Conservation (phyloP, 176 grass and related monocot genomes). For the Paspalum notatum region DNA sequence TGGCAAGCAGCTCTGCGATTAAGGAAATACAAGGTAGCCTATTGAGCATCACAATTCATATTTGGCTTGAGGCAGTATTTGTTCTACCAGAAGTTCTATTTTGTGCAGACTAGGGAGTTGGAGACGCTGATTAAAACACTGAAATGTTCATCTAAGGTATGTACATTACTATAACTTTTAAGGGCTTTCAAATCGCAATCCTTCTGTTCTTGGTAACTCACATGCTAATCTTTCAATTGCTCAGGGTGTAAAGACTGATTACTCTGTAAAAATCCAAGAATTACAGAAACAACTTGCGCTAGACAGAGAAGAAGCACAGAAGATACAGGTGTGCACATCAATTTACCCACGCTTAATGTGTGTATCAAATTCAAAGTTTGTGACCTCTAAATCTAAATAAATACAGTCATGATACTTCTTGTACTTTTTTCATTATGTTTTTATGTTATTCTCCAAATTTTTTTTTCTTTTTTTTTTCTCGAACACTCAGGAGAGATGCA, state of each 20-base stretch:
- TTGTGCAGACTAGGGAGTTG: conserved; percentile 77
- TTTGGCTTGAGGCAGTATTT: conserved; percentile 34
- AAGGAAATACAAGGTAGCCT: conserved; percentile 79
- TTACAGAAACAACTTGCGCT: conserved; percentile 91
- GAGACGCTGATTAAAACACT: conserved; percentile 86
- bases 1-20: conserved; percentile 94
- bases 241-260: conserved; percentile 89
- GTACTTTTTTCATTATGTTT: background rate
- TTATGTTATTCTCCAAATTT: background rate
- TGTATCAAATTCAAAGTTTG: conserved; percentile 12
- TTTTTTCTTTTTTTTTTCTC: too few species aligned
- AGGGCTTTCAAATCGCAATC: conserved; percentile 8
- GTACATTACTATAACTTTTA: conserved; percentile 39
- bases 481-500: too few species aligned
- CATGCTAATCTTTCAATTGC: conserved; percentile 37
- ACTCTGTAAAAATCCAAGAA: conserved; percentile 88
- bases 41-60: conserved; percentile 19
- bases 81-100: conserved; percentile 35
- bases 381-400: conserved; percentile 4
- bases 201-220: conserved; percentile 13
- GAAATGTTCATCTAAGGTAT: conserved; percentile 82
- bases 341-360: background rate
- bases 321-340: conserved; percentile 64
- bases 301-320: conserved; percentile 91
- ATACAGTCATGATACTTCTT: background rate